Evolutionary conservation across 1,284 basidiomycete species (phyloP).

Genomic region (Ustilago trichophora): DNA sequence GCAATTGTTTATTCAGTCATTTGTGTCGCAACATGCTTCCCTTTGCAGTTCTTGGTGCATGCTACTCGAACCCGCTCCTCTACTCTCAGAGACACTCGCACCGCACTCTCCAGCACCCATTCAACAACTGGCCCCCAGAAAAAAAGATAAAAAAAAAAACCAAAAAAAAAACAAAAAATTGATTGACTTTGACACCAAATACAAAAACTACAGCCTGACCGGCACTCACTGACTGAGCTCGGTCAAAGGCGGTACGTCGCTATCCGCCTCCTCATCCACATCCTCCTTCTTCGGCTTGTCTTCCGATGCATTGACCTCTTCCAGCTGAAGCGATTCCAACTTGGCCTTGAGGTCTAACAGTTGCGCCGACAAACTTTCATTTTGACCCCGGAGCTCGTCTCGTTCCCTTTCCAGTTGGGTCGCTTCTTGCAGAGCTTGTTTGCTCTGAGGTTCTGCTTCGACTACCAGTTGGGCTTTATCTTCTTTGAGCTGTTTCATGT

Average conservation of each 20-base stretch:
- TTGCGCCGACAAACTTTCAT: conserved; percentile 6
- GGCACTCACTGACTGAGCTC: too few relatives aligned
- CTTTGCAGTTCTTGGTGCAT: too few relatives aligned
- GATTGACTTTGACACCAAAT: too few relatives aligned
- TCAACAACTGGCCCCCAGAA: too few relatives aligned
- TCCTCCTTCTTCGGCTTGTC: background rate
- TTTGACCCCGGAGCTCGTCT: conserved; percentile 9
- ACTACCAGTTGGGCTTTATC: conserved; percentile 16
- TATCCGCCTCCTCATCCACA: background rate
- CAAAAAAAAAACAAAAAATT: too few relatives aligned
- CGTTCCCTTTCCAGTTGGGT: conserved; percentile 5
- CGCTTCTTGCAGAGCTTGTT: background rate
- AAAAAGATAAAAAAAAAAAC: too few relatives aligned
- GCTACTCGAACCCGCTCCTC: too few relatives aligned
- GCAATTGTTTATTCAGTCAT: too few relatives aligned
- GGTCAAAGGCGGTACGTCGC: background rate
- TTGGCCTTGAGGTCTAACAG: conserved; percentile 21
- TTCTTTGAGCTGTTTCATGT: conserved; percentile 5
- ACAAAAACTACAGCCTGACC: too few relatives aligned
- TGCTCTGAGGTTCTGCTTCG: background rate
- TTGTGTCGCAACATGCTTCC: too few relatives aligned
- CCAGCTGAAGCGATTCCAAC: conserved; percentile 3
- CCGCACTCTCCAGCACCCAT: too few relatives aligned
- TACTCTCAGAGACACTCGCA: too few relatives aligned
- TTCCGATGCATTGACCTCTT: background rate